These are phyloP conservation scores for Beauveria australis DNA, from an alignment of 2,329 filamentous ascomycete genomes.

Conservation along the genomic window DNA sequence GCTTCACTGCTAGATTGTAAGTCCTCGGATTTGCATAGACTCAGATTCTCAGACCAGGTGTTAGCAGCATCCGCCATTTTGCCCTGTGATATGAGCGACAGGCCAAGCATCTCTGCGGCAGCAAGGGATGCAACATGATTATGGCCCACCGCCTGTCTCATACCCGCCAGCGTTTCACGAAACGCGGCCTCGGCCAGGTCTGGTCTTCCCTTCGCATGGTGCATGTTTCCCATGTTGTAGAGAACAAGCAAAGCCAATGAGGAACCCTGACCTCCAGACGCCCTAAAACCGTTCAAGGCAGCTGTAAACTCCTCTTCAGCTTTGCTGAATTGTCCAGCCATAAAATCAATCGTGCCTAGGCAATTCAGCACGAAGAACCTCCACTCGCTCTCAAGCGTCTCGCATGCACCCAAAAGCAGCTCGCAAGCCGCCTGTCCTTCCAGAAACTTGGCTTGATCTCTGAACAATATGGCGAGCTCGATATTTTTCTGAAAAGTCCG, in stretches of 20 bases:
- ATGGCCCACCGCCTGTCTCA: neutral
- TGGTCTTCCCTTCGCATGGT: neutral
- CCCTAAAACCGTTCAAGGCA: no score
- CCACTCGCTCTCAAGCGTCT: no score
- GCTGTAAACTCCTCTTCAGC: no score
- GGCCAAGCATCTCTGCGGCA: neutral
- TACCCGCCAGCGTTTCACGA: neutral
- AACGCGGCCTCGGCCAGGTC: neutral
- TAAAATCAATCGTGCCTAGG: no score
- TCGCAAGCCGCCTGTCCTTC: no score
- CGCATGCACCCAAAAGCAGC: no score
- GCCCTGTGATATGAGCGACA: neutral
- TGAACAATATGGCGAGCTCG: no score
- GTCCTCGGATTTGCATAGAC: conserved; percentile 18
- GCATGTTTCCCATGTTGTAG: neutral
- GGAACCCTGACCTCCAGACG: neutral
- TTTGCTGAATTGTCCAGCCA: no score
- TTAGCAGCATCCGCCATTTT: neutral
- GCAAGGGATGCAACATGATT: neutral
- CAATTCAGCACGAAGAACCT: no score
- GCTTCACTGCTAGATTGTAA: no score
- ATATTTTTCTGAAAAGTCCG: no score
- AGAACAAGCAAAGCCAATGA: neutral
- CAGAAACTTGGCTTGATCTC: no score
- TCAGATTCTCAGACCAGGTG: neutral